Percentiles rank a stretch among this genome's conserved stretches.
These are phyloP conservation scores for Neoarthrinium moseri DNA, from an alignment of 2,329 filamentous ascomycete genomes.

Conservation along the genomic window DNA sequence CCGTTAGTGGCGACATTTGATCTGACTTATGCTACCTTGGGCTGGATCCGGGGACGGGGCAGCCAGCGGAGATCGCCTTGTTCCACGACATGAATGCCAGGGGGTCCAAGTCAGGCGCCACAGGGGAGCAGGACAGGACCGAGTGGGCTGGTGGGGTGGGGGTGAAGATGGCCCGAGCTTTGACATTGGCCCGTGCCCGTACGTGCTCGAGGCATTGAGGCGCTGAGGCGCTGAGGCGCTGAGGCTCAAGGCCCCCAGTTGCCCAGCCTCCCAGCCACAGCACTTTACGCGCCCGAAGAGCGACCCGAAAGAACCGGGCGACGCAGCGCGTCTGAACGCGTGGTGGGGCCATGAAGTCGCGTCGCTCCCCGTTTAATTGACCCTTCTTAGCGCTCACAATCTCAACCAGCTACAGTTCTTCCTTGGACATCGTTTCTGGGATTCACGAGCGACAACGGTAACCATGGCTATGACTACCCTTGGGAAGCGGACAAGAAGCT, in stretches of 20 bases:
- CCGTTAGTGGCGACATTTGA: background rate
- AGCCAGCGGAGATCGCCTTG: background rate
- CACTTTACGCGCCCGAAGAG: background rate
- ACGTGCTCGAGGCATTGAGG: too few relatives aligned
- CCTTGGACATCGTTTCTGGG: background rate
- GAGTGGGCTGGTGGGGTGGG: too few relatives aligned
- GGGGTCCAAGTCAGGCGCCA: background rate
- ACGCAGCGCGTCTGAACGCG: background rate
- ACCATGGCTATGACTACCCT: constrained; percentile 8
- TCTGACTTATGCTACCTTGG: too few relatives aligned
- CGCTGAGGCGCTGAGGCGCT: too few relatives aligned
- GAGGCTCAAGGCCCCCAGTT: too few relatives aligned
- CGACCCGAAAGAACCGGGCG: background rate
- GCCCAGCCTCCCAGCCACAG: too few relatives aligned
- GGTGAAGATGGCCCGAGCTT: background rate
- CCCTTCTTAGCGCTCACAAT: background rate
- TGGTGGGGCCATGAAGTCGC: background rate
- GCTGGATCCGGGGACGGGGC: background rate
- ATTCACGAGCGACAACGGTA: background rate
- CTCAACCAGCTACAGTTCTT: background rate
- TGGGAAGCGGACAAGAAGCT: constrained; percentile 45
- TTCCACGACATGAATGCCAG: background rate
- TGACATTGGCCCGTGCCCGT: background rate
- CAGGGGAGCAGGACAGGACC: too few relatives aligned
- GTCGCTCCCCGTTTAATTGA: background rate